Evolutionary conservation across 306 rosid species (phyloP), one percentile per base, ranked within the genome.

Genomic region (Vigna mungo): DNA sequence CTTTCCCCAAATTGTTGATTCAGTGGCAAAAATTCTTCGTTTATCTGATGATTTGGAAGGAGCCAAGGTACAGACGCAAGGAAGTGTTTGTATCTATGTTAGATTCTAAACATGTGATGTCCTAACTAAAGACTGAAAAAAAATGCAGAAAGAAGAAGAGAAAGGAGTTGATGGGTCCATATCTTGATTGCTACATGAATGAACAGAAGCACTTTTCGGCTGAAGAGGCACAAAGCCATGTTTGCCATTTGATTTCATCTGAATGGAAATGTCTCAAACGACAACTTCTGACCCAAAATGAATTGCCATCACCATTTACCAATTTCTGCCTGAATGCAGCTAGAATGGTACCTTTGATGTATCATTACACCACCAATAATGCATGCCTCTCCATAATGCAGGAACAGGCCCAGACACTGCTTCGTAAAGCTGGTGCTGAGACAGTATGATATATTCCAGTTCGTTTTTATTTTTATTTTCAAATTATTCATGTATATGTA

Each of bases 161-260:
- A 76, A 68, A 1, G 96, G 88, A 9, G 20, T 59, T 2, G 91
- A 87, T 65, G 92, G 96, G 2, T 90, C 92, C 92, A 1, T 92
- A 86, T 49, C 39, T 90, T 14, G 73, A 78, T 23, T 88, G 84
- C 48, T 88, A 83, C 72, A 48, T 83, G 85, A 79, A 59, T 17
- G 88, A 86, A 54, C 72, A 84, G 70, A 20, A 62, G 36, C 82
- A 68, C 0, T 65, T 76, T 17, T 78, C 88, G 0, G 9, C 49
- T 0, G 84, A 86, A 63, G 85, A 78, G 0, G 63, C 88, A 41
- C 32, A 54, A 8, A 76, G 21, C 10, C 72, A 74, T 3, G 88
- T 86, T 3, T 21, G 5, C 10, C n/a, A 71, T 7, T 61, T 74
- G 88, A 89, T 88, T 69, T 81, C 86, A 12, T 55, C 15, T 7